Base-by-base conservation (phyloP, 305 asterid genomes). In the Plantago rigida region DNA sequence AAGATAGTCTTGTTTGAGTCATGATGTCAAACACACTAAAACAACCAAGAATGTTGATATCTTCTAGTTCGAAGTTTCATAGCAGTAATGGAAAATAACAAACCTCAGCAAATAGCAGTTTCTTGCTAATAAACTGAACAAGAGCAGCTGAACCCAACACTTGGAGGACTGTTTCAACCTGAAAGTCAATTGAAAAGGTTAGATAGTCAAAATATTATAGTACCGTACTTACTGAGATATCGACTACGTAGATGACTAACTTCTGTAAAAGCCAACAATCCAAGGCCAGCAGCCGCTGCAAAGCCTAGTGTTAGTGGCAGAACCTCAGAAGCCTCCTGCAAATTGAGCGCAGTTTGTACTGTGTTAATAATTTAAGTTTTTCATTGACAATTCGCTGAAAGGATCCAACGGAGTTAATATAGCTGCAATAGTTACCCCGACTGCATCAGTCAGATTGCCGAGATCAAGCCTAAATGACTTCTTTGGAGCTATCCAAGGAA, bases 101-200 rank as follows among this genome's bases (percentile, higher is more conserved):
- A 69, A 89, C 99, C 99, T 89, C 92, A 47, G 96, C 97, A 61
- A 79, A 83, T 59, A 92, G 85, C 66, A 92, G 76, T 76, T 92
- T 92, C 82, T 79, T 86, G 96, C 87, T 75, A 69, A 84, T 74
- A 68, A 92, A 69, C 75, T 92, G 96, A 69, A 92, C 58, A 56
- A 88, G 64, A 22, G 86, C 96, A 68, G 84, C 94, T 49, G 99
- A 80, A 66, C 99, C 99, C 46, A 93, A 67, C 61, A 93, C 71
- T 66, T 93, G 95, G 68, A 93, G 94, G 55, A 93, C 63, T 26
- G 94, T 82, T 70, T 89, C 99, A n/a, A 74, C 97, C 97, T 93
- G 82, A 63, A 63, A 70, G 59, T 57, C 13, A 48, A 60, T 64
- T 19, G 54, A 67, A 15, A 65, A 39, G 59, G 66, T 60, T 42